Conservation (phyloP, 2,329 filamentous ascomycete species). For the Aspergillus vadensis region DNA sequence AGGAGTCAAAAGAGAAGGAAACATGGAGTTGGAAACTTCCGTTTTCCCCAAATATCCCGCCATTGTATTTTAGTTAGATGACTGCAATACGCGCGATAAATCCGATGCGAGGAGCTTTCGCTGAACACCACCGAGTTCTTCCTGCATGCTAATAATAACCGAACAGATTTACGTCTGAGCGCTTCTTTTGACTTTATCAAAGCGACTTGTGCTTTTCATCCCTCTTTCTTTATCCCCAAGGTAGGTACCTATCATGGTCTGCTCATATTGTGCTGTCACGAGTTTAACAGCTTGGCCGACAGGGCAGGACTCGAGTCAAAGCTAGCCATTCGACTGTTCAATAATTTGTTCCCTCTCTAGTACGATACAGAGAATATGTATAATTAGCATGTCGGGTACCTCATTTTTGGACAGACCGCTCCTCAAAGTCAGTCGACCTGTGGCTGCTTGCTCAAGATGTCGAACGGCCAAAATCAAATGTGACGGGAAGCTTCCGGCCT, state of each 20-base stretch:
- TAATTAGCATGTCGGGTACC: slow-evolving; percentile 34
- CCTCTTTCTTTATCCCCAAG: background rate
- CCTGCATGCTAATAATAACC: background rate
- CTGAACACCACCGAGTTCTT: background rate
- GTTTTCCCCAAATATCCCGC: background rate
- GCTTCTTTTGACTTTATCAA: too few relatives aligned
- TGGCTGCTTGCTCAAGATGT: slow-evolving; percentile 78
- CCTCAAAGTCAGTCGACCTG: slow-evolving; percentile 69
- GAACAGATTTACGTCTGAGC: background rate
- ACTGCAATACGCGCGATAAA: too few relatives aligned
- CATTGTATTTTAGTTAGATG: too few relatives aligned
- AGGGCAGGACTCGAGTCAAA: background rate
- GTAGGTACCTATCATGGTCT: background rate
- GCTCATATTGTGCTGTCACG: background rate
- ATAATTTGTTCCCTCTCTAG: background rate
- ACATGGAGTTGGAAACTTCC: background rate
- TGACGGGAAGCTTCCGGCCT: slow-evolving; percentile 92
- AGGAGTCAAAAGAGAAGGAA: background rate
- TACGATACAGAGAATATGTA: slow-evolving; percentile 24
- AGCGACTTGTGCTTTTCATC: background rate
- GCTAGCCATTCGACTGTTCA: background rate
- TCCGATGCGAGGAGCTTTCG: background rate
- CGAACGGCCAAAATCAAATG: slow-evolving; percentile 96
- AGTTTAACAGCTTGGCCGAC: background rate
- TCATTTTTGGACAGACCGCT: slow-evolving; percentile 44